Evolutionary conservation across 2,329 filamentous ascomycete species (phyloP).

Genomic region (Fusarium setosum): DNA sequence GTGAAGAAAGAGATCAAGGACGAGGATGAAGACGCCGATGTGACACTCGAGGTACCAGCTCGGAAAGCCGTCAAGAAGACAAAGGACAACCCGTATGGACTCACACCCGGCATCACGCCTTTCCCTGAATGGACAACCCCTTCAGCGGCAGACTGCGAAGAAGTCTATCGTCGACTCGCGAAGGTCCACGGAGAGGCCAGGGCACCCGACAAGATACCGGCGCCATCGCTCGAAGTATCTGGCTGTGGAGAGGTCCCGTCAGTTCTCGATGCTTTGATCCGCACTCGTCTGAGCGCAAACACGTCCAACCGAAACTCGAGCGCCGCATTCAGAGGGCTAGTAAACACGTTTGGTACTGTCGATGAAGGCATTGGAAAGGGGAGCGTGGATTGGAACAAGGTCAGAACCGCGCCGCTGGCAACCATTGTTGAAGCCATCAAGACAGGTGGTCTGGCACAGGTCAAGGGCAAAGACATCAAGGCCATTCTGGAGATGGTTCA

Average conservation of each 20-base stretch:
- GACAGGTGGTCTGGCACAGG: slow-evolving; percentile 58
- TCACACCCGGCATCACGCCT: slow-evolving; percentile 42
- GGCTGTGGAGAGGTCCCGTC: slow-evolving; percentile 43
- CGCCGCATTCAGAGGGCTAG: slow-evolving; percentile 41
- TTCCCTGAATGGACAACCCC: slow-evolving; percentile 41
- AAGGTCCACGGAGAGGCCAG: slow-evolving; percentile 39
- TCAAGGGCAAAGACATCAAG: slow-evolving; percentile 43
- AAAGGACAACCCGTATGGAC: slow-evolving; percentile 41
- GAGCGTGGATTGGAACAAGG: slow-evolving; percentile 43
- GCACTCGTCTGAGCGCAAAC: slow-evolving; percentile 41
- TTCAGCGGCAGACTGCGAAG: slow-evolving; percentile 35
- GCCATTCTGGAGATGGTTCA: slow-evolving; percentile 40
- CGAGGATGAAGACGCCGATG: slow-evolving; percentile 4
- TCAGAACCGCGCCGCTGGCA: slow-evolving; percentile 38
- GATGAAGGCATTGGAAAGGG: slow-evolving; percentile 41
- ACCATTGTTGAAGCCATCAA: slow-evolving; percentile 70
- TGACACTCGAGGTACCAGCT: slow-evolving; percentile 12
- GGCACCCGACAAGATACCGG: slow-evolving; percentile 42
- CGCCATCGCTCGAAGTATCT: slow-evolving; percentile 42
- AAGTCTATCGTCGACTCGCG: slow-evolving; percentile 37
- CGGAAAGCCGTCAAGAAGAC: slow-evolving; percentile 38
- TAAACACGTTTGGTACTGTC: slow-evolving; percentile 38
- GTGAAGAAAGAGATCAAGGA: slow-evolving; percentile 31
- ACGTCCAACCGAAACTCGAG: slow-evolving; percentile 43
- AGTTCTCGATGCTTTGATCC: slow-evolving; percentile 41